A percentile compares a stretch with the other conserved stretches of the same genome.
These are phyloP conservation scores for Flaveria brownii DNA, from an alignment of 129 eudicot genomes.

Conservation along the genomic window DNA sequence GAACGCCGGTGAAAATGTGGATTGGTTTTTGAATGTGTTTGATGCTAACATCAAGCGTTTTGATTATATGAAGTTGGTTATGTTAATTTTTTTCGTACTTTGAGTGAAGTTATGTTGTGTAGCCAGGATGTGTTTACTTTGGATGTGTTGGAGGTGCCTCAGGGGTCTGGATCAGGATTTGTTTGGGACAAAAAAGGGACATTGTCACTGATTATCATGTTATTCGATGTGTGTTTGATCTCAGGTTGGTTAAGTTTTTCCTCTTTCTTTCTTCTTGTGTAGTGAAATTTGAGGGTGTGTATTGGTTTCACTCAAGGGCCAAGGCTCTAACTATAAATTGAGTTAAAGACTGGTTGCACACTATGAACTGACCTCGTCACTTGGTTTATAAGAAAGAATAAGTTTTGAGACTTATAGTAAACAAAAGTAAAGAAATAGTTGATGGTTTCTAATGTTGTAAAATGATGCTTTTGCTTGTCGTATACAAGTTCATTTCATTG, in stretches of 20 bases:
- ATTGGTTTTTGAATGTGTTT: neutral
- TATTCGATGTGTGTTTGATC: no score
- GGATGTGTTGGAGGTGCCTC: constrained; percentile 14
- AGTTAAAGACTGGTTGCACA: constrained; percentile 8
- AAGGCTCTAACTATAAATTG: neutral
- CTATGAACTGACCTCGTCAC: neutral
- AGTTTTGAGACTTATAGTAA: neutral
- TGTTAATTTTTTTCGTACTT: neutral
- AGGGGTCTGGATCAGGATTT: no score
- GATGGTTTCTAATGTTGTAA: constrained; percentile 7
- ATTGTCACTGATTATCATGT: no score
- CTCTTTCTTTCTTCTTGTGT: neutral
- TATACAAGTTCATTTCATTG: neutral
- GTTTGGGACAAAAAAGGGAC: no score
- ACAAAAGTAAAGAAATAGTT: constrained; percentile 1
- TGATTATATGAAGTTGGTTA: constrained; percentile 4
- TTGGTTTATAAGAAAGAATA: constrained; percentile 6
- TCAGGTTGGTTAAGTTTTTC: neutral
- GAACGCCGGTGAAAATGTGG: constrained; percentile 18
- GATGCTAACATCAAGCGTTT: neutral
- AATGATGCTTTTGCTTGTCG: neutral
- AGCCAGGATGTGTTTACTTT: constrained; percentile 95
- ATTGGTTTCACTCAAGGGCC: neutral
- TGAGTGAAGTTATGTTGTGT: constrained; percentile 33
- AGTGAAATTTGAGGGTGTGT: constrained; percentile 15